Base-by-base conservation (phyloP, 1,284 basidiomycete genomes). In the Albatrellus sp. region DNA sequence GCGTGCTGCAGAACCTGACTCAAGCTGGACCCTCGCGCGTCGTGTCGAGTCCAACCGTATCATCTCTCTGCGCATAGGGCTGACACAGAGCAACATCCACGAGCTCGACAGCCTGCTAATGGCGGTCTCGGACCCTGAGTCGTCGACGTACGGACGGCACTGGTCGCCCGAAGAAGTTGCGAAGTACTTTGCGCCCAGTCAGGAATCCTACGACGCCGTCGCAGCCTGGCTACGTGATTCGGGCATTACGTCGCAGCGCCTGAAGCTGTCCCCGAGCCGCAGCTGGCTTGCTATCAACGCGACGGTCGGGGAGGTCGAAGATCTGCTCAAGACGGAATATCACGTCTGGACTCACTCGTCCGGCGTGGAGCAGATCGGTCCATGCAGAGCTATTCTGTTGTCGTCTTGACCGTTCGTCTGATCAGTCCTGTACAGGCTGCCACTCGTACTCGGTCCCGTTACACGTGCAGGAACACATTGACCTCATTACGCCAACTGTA, bases 401-500 rank as follows among this genome's bases (percentile, higher is more conserved):
- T 48, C 14, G 17, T 39, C 5, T 31, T 3, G 19, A 29, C 24
- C 16, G 16, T 32, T 29, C 24, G 16, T 40, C 36, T 33, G 31
- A 39, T 16, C 28, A 16, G 17, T 30, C n/a, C 31, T 35, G 28
- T 20, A 10, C 43, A 55, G 66, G 62, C 16, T 67, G 64, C 43
- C 56, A 63, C 40, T 59, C 60, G 7, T 72, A 70, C 49, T 63
- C 60, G 13, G 54, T 71, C 24, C 69, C 68, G 0, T 54, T 53
- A 30, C 54, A 61, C 45, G 50, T 71, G 32, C 54, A 56, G 16
- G 52, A 59, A 13, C 65, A 69, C 46, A 58, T 72, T 37, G 69
- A 72, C 46, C 53, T 70, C 37, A 60, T 72, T 47, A 64, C 63
- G 43, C 69, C 69, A 3, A 70, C 69, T 1, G 59, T 69, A 1